Conservation (phyloP, 495 filamentous ascomycete species). For the Annulohypoxylon moriforme region DNA sequence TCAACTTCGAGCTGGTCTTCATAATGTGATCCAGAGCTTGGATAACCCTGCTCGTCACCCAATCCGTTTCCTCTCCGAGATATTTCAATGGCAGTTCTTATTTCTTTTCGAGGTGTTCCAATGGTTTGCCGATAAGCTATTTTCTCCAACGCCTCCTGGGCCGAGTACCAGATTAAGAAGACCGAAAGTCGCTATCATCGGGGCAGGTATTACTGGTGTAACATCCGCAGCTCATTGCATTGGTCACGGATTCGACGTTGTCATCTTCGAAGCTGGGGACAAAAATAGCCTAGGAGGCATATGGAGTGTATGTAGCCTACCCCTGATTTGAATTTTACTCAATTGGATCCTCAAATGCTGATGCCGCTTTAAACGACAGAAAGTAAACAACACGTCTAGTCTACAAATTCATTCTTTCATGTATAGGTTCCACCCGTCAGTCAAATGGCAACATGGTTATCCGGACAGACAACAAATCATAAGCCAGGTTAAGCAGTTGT, state of each 20-base stretch:
- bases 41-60: conserved; percentile 54
- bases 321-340: neutral
- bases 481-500: conserved; percentile 74
- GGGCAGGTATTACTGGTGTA: conserved; percentile 84
- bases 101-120: conserved; percentile 62
- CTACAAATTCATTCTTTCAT: conserved; percentile 87
- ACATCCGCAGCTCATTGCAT: conserved; percentile 86
- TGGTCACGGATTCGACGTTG: conserved; percentile 86
- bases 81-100: conserved; percentile 66
- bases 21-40: conserved; percentile 12
- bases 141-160: conserved; percentile 75
- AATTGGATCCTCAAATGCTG: neutral
- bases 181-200: conserved; percentile 83
- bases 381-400: conserved; percentile 84
- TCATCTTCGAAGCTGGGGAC: conserved; percentile 77
- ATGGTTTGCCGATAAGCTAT: conserved; percentile 70
- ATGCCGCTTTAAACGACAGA: conserved; percentile 52
- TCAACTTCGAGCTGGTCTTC: conserved; percentile 7
- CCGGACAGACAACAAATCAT: conserved; percentile 79
- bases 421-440: conserved; percentile 88
- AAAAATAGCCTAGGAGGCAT: conserved; percentile 78
- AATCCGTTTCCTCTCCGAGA: conserved; percentile 70
- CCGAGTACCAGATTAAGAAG: conserved; percentile 62
- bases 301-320: conserved; percentile 73
- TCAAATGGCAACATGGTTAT: conserved; percentile 78